phyloP scores from a whole-genome alignment of 805 yeast species.

The Blastobotrys americana region DNA sequence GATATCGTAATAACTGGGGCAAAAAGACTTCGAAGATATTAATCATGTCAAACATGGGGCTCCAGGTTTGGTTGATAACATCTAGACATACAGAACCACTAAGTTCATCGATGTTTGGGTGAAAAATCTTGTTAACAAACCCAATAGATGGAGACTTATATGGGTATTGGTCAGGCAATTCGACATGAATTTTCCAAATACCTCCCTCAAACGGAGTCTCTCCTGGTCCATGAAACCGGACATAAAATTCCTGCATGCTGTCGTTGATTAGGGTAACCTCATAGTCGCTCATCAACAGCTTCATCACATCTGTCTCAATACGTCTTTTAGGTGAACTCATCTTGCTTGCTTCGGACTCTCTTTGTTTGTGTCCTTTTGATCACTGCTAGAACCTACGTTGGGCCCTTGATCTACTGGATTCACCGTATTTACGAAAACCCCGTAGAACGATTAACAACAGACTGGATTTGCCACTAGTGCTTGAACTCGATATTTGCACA shows the following conservation, averaged over 20 bases:
- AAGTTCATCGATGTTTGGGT: slow-evolving; percentile 89
- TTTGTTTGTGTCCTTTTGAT: no score
- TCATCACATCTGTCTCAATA: slow-evolving; percentile 94
- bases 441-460: no score
- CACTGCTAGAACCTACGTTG: no score
- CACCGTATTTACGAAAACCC: no score
- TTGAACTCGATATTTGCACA: no score
- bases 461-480: no score
- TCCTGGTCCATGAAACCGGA: slow-evolving; percentile 77
- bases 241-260: slow-evolving; percentile 78
- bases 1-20: slow-evolving; percentile 86
- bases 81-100: slow-evolving; percentile 90
- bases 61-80: slow-evolving; percentile 96
- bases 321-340: slow-evolving; percentile 59
- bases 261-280: slow-evolving; percentile 80
- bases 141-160: slow-evolving; percentile 95
- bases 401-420: no score
- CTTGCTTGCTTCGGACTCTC: no score
- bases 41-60: slow-evolving; percentile 89
- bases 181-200: slow-evolving; percentile 84
- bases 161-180: slow-evolving; percentile 91
- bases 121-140: slow-evolving; percentile 82
- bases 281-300: slow-evolving; percentile 87
- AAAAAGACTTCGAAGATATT: slow-evolving; percentile 89
- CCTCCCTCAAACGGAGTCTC: slow-evolving; percentile 89